Conservation (phyloP, 495 filamentous ascomycete genomes). For the Penicillium riverlandense region DNA sequence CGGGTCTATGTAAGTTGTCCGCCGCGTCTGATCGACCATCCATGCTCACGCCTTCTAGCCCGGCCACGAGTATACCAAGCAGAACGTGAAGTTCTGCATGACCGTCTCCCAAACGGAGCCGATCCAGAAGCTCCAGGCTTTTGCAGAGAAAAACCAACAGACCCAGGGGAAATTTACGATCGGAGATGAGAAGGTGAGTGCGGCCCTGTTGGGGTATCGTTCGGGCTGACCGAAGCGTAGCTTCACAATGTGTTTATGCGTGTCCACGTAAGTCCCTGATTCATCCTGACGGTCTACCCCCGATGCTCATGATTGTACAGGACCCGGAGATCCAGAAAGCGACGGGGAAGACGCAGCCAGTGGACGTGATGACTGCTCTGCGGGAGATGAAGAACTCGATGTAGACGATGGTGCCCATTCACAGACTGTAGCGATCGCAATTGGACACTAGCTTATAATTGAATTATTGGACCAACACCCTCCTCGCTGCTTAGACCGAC, state of each 20-base stretch:
- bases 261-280: slow-evolving; percentile 56
- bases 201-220: too few relatives aligned
- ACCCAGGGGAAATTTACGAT: slow-evolving; percentile 97
- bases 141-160: slow-evolving; percentile 71
- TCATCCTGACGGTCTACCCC: background rate
- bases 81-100: slow-evolving; percentile 80
- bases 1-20: slow-evolving; percentile 69
- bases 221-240: slow-evolving; percentile 28
- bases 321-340: slow-evolving; percentile 80
- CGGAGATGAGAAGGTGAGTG: slow-evolving; percentile 85
- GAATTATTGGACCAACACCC: background rate
- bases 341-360: slow-evolving; percentile 73
- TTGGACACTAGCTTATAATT: background rate
- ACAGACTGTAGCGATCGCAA: too few relatives aligned
- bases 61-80: slow-evolving; percentile 95
- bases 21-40: background rate
- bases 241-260: slow-evolving; percentile 97
- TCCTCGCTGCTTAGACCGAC: background rate
- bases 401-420: slow-evolving; percentile 10
- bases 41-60: slow-evolving; percentile 44
- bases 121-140: slow-evolving; percentile 67
- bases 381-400: slow-evolving; percentile 88
- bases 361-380: slow-evolving; percentile 80
- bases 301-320: slow-evolving; percentile 28
- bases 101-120: slow-evolving; percentile 66